Conservation (phyloP, 257 asterid genomes). For the Nicotiana obtusifolia region DNA sequence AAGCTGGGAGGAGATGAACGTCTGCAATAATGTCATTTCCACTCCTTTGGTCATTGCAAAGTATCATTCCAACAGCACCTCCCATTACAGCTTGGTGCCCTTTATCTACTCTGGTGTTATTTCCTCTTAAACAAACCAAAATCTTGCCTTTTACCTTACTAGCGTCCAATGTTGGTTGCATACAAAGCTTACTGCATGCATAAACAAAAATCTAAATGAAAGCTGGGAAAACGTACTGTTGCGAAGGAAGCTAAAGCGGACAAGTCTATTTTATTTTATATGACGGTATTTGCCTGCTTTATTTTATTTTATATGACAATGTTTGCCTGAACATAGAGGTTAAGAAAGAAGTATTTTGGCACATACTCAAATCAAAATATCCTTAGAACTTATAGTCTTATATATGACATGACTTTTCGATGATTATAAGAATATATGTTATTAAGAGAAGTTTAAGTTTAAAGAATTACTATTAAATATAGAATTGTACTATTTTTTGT, state of each 20-base stretch:
- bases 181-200: conserved; percentile 38
- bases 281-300: too few species aligned
- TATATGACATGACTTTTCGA: background rate
- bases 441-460: background rate
- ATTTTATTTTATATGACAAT: too few species aligned
- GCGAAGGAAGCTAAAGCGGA: too few species aligned
- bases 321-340: too few species aligned
- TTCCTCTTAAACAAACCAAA: conserved; percentile 49
- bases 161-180: conserved; percentile 25
- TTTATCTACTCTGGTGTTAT: conserved; percentile 24
- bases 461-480: background rate
- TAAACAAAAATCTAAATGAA: too few species aligned
- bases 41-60: conserved; percentile 20
- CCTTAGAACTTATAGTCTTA: background rate
- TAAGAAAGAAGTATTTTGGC: too few species aligned
- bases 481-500: background rate
- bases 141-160: conserved; percentile 50
- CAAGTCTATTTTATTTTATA: too few species aligned
- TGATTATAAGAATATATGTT: background rate
- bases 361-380: background rate
- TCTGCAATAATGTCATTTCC: conserved; percentile 28
- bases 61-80: conserved; percentile 67
- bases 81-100: conserved; percentile 34
- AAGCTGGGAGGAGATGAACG: conserved; percentile 47
- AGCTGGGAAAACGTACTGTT: too few species aligned